Conservation (phyloP, 108 stramenopile species). For the Skeletonema menzelii region DNA sequence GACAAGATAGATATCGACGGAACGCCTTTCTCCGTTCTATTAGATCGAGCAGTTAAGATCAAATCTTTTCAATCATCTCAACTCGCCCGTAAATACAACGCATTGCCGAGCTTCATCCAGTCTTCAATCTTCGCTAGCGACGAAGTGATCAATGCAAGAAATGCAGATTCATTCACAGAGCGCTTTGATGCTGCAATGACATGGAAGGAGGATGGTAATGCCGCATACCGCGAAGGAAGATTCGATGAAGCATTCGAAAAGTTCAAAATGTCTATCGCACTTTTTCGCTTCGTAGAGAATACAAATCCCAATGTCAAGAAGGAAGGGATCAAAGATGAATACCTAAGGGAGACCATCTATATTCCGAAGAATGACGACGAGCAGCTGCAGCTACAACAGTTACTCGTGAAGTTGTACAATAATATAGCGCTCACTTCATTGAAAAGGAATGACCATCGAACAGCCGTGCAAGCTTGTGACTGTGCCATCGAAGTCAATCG, state of each 20-base stretch:
- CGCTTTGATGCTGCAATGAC: slow-evolving; percentile 29
- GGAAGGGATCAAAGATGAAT: slow-evolving; percentile 48
- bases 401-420: slow-evolving; percentile 35
- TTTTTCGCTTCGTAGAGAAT: slow-evolving; percentile 45
- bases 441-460: slow-evolving; percentile 20
- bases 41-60: slow-evolving; percentile 60
- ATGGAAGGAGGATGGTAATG: slow-evolving; percentile 45
- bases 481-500: slow-evolving; percentile 31
- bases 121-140: slow-evolving; percentile 40
- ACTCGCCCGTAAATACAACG: slow-evolving; percentile 27
- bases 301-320: slow-evolving; percentile 29
- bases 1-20: slow-evolving; percentile 43
- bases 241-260: slow-evolving; percentile 29
- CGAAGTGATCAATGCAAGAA: slow-evolving; percentile 29
- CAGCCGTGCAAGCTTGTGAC: slow-evolving; percentile 44
- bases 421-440: slow-evolving; percentile 40
- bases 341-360: slow-evolving; percentile 24
- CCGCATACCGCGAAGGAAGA: slow-evolving; percentile 23
- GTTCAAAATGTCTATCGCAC: slow-evolving; percentile 37
- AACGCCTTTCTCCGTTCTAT: slow-evolving; percentile 49
- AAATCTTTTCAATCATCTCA: slow-evolving; percentile 15
- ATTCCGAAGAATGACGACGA: slow-evolving; percentile 19
- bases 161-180: slow-evolving; percentile 7
- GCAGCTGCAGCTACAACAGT: slow-evolving; percentile 8
- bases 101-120: slow-evolving; percentile 40